Conservation (phyloP, 371 early-diverging fungal species). For the Umbelopsis sp. region DNA sequence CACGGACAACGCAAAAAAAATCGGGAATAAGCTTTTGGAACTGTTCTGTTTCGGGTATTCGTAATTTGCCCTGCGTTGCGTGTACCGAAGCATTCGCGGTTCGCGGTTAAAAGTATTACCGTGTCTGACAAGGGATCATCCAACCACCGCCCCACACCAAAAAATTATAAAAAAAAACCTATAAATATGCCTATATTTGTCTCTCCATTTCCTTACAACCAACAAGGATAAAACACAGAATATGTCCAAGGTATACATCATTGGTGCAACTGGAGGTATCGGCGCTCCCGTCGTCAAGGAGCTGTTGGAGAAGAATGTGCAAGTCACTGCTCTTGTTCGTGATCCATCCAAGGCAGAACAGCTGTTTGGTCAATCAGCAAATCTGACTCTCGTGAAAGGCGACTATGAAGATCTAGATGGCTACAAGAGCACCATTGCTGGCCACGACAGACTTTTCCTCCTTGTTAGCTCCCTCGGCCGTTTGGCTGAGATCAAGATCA, state of each 20-base stretch:
- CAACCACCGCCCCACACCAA: too few relatives aligned
- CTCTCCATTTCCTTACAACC: too few relatives aligned
- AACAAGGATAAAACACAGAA: neutral
- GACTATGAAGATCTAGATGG: constrained; percentile 29
- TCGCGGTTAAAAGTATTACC: too few relatives aligned
- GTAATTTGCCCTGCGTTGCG: too few relatives aligned
- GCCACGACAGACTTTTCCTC: constrained; percentile 37
- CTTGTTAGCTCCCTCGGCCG: constrained; percentile 13
- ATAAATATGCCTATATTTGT: too few relatives aligned
- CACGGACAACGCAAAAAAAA: too few relatives aligned
- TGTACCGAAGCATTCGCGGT: too few relatives aligned
- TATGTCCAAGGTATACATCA: constrained; percentile 26
- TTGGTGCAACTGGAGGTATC: constrained; percentile 43
- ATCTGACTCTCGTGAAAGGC: constrained; percentile 30
- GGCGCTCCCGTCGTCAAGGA: constrained; percentile 25
- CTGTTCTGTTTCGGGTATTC: too few relatives aligned
- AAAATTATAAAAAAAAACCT: too few relatives aligned
- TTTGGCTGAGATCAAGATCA: constrained; percentile 20
- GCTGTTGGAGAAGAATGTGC: constrained; percentile 21
- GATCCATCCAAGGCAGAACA: constrained; percentile 25
- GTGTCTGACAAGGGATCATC: too few relatives aligned
- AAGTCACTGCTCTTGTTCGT: constrained; percentile 32
- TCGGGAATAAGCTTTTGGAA: too few relatives aligned
- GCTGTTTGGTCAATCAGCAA: constrained; percentile 17
- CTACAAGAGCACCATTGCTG: constrained; percentile 27